phyloP scores from a whole-genome alignment of 2,329 filamentous ascomycete species.

The Alternaria gansuensis region DNA sequence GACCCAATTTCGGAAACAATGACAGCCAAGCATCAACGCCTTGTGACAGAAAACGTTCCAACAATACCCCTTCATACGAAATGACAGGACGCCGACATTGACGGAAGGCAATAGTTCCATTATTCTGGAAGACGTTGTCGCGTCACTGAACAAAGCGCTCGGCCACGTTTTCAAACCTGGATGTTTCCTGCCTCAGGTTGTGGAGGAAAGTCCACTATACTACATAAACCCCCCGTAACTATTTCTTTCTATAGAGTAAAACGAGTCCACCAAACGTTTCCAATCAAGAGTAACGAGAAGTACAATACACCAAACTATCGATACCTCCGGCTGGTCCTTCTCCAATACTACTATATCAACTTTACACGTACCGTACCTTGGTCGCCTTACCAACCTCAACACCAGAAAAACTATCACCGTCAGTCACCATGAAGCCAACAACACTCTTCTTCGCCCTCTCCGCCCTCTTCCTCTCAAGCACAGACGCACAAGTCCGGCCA shows the following conservation, averaged over 20 bases:
- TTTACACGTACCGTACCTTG: neutral
- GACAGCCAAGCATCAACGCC: neutral
- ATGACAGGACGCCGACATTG: neutral
- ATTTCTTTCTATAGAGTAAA: too few species aligned
- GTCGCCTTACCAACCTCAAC: neutral
- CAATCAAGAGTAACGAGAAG: neutral
- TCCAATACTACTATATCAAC: neutral
- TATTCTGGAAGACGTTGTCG: neutral
- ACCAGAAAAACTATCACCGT: neutral
- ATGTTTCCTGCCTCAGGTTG: neutral
- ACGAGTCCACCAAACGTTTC: too few species aligned
- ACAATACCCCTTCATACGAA: neutral
- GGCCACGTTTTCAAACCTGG: neutral
- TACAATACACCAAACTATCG: neutral
- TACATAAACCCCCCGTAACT: neutral
- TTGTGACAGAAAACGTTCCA: constrained; percentile 5
- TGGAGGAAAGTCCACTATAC: neutral
- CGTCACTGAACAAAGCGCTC: neutral
- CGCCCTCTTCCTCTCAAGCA: neutral
- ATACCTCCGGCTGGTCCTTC: neutral
- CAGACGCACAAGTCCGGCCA: neutral
- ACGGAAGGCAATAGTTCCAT: neutral
- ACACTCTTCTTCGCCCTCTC: neutral
- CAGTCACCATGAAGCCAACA: neutral
- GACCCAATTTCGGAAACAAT: neutral